Base-by-base conservation (phyloP, 306 rosid species). In the Sindora glabra region DNA sequence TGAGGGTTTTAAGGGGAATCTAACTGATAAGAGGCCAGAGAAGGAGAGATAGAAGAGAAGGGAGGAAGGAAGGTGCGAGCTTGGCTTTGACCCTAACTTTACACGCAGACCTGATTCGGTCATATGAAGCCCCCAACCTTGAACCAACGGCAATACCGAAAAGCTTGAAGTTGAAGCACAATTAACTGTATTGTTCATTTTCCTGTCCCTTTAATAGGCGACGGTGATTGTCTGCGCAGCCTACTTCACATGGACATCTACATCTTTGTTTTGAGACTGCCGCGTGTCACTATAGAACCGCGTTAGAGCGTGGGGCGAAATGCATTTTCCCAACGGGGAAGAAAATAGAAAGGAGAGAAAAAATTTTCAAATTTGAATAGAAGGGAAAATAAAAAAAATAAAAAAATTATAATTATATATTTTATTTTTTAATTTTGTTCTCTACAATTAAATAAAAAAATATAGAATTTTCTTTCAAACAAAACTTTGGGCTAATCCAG, bases 111-210 rank as follows among this genome's bases (percentile, higher is more conserved):
- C 45, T 47, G 16, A 22, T 9, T 46, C 11, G 67, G 74, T 77
- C 80, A 65, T 77, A 72, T 37, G 61, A 24, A n/a, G 19, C 6
- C 39, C 8, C n/a, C 22, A 13, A 24, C 16, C 66, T 27, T 40
- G 0, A 30, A 52, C 58, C 70, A 71, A 81, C 95, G 79, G 81
- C 89, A 73, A 79, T 83, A 81, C 85, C 89, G 75, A 69, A 78
- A 69, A 32, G 29, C 68, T 63, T 38, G 55, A n/a, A n/a, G n/a
- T n/a, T n/a, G n/a, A 19, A 58, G 58, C 40, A 68, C 85, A 65
- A 73, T 30, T 53, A 23, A 75, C 45, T 41, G 38, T 19, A 3
- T 46, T 40, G n/a, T 50, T 0, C 34, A 0, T 32, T 64, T 61
- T 10, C 2, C 1, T 11, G 3, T 48, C 51, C 17, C 42, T 47